Evolutionary conservation across 306 rosid genomes (phyloP), one percentile per base, ranked within the genome.

Genomic region (Gillenia trifoliata): DNA sequence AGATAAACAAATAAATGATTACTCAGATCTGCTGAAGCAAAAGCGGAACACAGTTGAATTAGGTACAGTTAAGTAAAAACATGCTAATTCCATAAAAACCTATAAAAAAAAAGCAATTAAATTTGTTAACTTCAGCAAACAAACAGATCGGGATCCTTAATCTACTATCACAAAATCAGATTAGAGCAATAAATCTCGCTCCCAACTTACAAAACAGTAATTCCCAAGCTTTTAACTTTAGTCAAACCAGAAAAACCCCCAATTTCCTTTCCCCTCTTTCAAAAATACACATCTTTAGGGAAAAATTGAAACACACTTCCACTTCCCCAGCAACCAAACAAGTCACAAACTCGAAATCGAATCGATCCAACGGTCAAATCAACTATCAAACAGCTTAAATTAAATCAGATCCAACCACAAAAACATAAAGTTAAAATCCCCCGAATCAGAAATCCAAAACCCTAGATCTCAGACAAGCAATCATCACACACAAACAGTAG

Each of bases 401-500:
- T 23, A 12, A 41, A n/a, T 6, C 57, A 74, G 40, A 80, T 72
- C 59, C 71, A 72, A 60, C 47, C 4, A 71, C 13, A 71, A 77
- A 22, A 26, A 47, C 54, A 3, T 3, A 70, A 31, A 40, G 15
- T n/a, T n/a, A n/a, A n/a, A n/a, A n/a, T n/a, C n/a, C n/a, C n/a
- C n/a, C n/a, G n/a, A n/a, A n/a, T n/a, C n/a, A n/a, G n/a, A n/a
- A n/a, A n/a, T n/a, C n/a, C n/a, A n/a, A 6, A 40, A 43, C 61
- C 56, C 75, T 52, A 65, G 82, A 74, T 80, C 83, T 78, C 68
- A 12, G 23, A 19, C 20, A 43, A 45, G 54, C 50, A 59, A 31
- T 28, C 29, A n/a, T 25, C 20, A 1, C 20, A 70, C 11, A 19
- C 3, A 50, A 47, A 50, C 61, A 41, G 25, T 29, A 25, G n/a